phyloP scores from a whole-genome alignment of 169 alveolate genomes.

The Cryptosporidium tyzzeri region DNA sequence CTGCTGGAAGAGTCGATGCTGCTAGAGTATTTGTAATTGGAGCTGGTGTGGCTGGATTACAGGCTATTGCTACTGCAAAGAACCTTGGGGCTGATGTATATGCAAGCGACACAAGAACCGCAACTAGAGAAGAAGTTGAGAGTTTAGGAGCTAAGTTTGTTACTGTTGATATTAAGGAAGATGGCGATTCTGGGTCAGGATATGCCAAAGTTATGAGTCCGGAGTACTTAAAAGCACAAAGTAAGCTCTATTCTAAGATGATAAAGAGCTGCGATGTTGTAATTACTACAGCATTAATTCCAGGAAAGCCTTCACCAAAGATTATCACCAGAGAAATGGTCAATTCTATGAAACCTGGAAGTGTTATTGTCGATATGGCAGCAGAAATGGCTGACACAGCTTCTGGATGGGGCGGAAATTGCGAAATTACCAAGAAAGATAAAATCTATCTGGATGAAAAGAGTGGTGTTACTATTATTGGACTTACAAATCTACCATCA shows the following conservation, averaged over 20 bases:
- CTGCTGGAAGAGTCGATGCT: slow-evolving; percentile 93
- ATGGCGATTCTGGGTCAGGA: slow-evolving; percentile 86
- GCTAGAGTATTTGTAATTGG: slow-evolving; percentile 94
- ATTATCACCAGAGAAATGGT: slow-evolving; percentile 87
- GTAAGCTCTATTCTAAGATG: slow-evolving; percentile 83
- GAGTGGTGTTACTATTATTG: slow-evolving; percentile 89
- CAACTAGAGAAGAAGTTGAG: slow-evolving; percentile 89
- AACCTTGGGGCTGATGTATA: slow-evolving; percentile 91
- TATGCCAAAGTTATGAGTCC: slow-evolving; percentile 86
- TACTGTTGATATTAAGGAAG: slow-evolving; percentile 82
- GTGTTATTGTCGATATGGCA: slow-evolving; percentile 92
- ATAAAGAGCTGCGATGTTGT: slow-evolving; percentile 89
- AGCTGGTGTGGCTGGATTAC: slow-evolving; percentile 97
- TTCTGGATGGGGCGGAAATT: slow-evolving; percentile 90
- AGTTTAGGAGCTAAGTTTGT: slow-evolving; percentile 85
- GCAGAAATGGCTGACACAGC: slow-evolving; percentile 85
- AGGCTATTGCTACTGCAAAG: slow-evolving; percentile 94
- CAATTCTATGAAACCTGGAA: slow-evolving; percentile 87
- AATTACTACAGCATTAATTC: slow-evolving; percentile 92
- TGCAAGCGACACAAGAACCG: slow-evolving; percentile 88
- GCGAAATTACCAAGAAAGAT: slow-evolving; percentile 85
- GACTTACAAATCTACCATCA: slow-evolving; percentile 89
- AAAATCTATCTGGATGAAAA: slow-evolving; percentile 80
- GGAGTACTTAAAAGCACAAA: slow-evolving; percentile 84
- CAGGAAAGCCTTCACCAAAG: slow-evolving; percentile 92